Base-by-base conservation (phyloP, 2,329 filamentous ascomycete genomes). In the Ilyonectria mors-panacis region DNA sequence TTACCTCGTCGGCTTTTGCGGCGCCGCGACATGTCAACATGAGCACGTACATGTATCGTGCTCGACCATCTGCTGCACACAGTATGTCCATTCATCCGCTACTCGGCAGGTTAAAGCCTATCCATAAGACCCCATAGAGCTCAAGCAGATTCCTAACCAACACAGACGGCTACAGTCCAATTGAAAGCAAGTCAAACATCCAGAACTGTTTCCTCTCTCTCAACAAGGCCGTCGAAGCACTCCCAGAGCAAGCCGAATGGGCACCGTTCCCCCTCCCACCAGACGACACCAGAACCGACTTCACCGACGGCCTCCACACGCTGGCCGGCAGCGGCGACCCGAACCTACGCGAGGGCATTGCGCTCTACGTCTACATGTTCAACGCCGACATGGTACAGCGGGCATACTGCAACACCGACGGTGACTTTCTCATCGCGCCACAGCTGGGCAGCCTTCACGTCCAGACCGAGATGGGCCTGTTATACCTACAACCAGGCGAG, bases 1-100 rank as follows among this genome's bases (percentile, higher is more conserved):
- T 69, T 17, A 69, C 67, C n/a, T 69, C 68, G 55, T 69, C 66
- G 21, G 56, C 67, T 4, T 69, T 69, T 44, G 67, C 67, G 12
- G 65, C 65, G 7, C 65, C 67, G 8, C 28, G 67, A 4, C 26
- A 26, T 5, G 6, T 37, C 1, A 68, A 69, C 47, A 47, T 35
- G 37, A 69, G 66, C 39, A 65, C 57, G 0, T 69, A 69, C 5
- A 68, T 69, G 67, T 69, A 69, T 2, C 66, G 66, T 0, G 59
- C 65, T 7, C 39, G 66, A 19, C 67, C 67, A 2, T 68, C 67
- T 5, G 67, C 67, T 0, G 67, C 65, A 1, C 66, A 69, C 9
- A n/a, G 42, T 12, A 42, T 8, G 39, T 42, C 12, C 30, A n/a
- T 15, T 5, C 12, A 39, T 6, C 2, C n/a, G 15, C n/a, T 8